Base-by-base conservation (phyloP, 306 rosid species). In the Castanea sativa region DNA sequence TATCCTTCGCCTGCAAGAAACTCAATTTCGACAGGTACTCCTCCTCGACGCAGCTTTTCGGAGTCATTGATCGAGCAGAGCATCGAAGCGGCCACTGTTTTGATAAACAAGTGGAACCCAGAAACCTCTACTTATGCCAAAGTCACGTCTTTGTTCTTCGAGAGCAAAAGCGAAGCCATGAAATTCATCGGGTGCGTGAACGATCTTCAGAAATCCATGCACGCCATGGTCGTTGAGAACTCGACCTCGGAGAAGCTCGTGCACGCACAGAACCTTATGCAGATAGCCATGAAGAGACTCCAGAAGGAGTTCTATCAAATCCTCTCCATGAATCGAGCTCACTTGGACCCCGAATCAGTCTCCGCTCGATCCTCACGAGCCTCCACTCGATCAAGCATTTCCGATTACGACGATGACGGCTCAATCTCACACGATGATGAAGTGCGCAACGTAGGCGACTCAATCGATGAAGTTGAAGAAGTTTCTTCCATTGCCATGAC, bases 261-360 rank as follows among this genome's bases (percentile, higher is more conserved):
- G 11, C 80, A 68, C 19, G 86, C 90, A 1, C 90, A 90, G 8
- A 75, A 41, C 29, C 76, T 94, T n/a, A 90, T 94, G 97, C 84
- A 89, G 64, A 70, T 86, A 0, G 94, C 97, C 1, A 94, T 94
- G 94, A 92, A 89, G 77, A 75, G 92, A 6, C 89, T 94, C 13
- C 90, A 83, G 51, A 88, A 90, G 70, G 98, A 92, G 81, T 92
- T 92, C 60, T 84, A 88, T 78, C 94, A 92, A 85, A 87, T 87
- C 73, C 83, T 87, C 4, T 90, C 93, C 82, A 87, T 76, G 89
- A 92, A 90, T 43, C 90, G 90, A 5, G 94, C 86, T 1, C 69
- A 85, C 72, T 72, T 90, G 0, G 84, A 89, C 45, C 88, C 87
- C 0, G 92, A 92, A 78, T 89, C 96, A 0, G 73, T 91, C 20